Conservation (phyloP, 2,329 filamentous ascomycete species). For the Aspergillus fischeri region DNA sequence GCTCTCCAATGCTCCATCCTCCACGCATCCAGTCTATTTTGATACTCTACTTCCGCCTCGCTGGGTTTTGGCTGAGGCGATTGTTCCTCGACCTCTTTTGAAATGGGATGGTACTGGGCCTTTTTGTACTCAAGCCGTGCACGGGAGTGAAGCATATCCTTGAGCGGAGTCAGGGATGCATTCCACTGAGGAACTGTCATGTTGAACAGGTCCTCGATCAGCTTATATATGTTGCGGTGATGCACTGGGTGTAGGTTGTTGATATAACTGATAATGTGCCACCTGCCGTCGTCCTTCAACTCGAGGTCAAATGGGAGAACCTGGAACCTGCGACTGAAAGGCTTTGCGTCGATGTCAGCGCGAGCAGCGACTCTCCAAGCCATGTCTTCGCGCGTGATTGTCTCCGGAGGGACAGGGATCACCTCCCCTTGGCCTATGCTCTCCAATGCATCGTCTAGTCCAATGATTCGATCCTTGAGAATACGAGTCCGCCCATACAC, state of each 20-base stretch:
- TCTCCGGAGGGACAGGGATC: constrained; percentile 22
- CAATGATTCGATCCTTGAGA: constrained; percentile 22
- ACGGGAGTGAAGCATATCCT: constrained; percentile 29
- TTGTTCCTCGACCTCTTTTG: constrained; percentile 14
- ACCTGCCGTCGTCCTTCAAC: constrained; percentile 23
- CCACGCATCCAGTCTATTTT: constrained; percentile 23
- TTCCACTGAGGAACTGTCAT: constrained; percentile 23
- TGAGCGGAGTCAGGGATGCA: constrained; percentile 27
- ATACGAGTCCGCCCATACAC: constrained; percentile 30
- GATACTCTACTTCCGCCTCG: constrained; percentile 22
- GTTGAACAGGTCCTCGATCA: constrained; percentile 37
- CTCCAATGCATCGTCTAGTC: constrained; percentile 22
- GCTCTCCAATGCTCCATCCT: constrained; percentile 17
- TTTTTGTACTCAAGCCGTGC: constrained; percentile 29
- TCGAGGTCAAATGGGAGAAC: constrained; percentile 43
- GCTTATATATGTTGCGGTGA: constrained; percentile 31
- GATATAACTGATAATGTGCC: constrained; percentile 41
- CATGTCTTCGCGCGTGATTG: constrained; percentile 28
- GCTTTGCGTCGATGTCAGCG: constrained; percentile 24
- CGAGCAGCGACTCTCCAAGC: constrained; percentile 25
- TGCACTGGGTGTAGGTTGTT: constrained; percentile 44
- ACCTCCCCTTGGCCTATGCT: constrained; percentile 22
- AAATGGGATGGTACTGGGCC: constrained; percentile 24
- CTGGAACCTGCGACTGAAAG: constrained; percentile 39
- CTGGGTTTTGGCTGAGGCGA: constrained; percentile 11